Evolutionary conservation across 768 basidiomycete species (phyloP), one percentile per base, ranked within the genome.

Genomic region (Mycena crocata): DNA sequence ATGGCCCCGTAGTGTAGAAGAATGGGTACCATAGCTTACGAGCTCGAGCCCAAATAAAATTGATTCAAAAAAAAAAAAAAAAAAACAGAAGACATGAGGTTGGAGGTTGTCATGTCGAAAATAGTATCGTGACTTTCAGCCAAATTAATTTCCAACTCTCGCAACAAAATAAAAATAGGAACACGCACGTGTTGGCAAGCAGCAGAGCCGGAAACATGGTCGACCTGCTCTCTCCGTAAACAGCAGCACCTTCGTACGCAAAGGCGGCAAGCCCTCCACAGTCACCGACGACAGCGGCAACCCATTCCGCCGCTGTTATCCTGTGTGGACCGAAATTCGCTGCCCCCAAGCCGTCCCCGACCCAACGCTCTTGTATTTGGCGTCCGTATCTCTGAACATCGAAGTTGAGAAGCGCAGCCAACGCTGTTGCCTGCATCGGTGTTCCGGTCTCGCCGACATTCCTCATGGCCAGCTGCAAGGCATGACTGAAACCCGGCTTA

Each of bases 21-120:
- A n/a, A n/a, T n/a, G n/a, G n/a, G n/a, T n/a, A n/a, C n/a, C n/a
- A n/a, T n/a, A n/a, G n/a, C n/a, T n/a, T n/a, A n/a, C n/a, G n/a
- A n/a, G n/a, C n/a, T 42, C 5, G 40, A 42, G 40, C 17, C 40
- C n/a, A 5, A 8, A 21, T 14, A 42, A 42, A 14, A 19, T 73
- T 77, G n/a, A n/a, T n/a, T n/a, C n/a, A n/a, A n/a, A n/a, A n/a
- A n/a, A n/a, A n/a, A n/a, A n/a, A n/a, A n/a, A 26, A 78, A 51
- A 6, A 76, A 77, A 49, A 76, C n/a, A n/a, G n/a, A n/a, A n/a
- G n/a, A n/a, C 55, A 57, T 57, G 26, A 42, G 28, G 23, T 57
- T 57, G 2, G 55, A 57, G 13, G 55, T 42, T 8, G 40, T 28
- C 39, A 40, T 17, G 21, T 62, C 60, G 50, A 31, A 62, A 24